phyloP scores from a whole-genome alignment of 2,329 filamentous ascomycete species.

The Arachnopeziza araneosa region DNA sequence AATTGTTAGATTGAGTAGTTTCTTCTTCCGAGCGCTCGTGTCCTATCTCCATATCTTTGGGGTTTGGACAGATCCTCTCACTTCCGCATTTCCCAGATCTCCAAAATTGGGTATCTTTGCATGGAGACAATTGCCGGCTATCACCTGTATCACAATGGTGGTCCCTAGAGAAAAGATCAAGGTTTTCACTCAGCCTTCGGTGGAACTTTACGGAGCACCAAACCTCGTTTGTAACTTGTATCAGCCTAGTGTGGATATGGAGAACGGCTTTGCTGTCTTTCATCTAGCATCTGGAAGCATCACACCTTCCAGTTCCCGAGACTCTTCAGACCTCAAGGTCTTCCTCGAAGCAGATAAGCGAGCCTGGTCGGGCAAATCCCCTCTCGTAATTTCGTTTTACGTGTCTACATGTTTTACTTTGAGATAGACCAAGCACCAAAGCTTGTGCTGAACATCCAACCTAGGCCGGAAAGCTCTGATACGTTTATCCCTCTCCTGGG shows the following conservation, averaged over 20 bases:
- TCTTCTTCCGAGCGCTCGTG: neutral
- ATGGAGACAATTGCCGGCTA: conserved; percentile 2
- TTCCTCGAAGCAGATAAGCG: conserved; percentile 1
- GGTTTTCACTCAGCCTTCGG: neutral
- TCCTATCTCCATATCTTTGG: neutral
- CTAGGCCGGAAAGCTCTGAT: neutral
- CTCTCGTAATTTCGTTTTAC: conserved; percentile 5
- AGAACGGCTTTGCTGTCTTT: conserved; percentile 5
- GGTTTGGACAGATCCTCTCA: neutral
- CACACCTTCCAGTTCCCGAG: neutral
- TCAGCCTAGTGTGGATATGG: neutral
- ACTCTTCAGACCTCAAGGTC: neutral
- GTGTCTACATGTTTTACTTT: conserved; percentile 3
- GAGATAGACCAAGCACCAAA: neutral
- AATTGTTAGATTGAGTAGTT: neutral
- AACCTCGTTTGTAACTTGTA: conserved; percentile 1
- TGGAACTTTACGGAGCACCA: neutral
- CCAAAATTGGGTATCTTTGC: neutral
- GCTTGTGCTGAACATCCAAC: conserved; percentile 1
- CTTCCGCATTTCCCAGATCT: neutral
- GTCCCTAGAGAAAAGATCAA: conserved; percentile 2
- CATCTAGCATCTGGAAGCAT: conserved; percentile 7
- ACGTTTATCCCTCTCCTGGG: neutral
- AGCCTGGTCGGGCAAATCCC: conserved; percentile 1
- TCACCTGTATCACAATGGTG: conserved; percentile 7